Evolutionary conservation across 306 rosid genomes (phyloP).

Genomic region (Ziziphus jujuba): DNA sequence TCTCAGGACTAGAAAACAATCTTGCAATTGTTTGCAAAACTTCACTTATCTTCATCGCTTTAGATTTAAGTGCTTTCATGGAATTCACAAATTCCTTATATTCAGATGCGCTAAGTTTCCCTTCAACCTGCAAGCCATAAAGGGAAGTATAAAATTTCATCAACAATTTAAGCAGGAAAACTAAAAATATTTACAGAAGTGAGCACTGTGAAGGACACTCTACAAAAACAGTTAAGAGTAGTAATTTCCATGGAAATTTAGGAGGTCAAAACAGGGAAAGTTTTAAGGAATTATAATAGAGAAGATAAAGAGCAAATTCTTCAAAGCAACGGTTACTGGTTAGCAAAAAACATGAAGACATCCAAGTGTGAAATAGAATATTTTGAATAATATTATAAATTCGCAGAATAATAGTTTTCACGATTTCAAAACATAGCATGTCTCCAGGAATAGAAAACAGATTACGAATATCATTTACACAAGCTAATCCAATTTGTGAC

Average conservation of each 20-base stretch:
- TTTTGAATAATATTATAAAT: no score
- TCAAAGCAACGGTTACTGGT: not conserved
- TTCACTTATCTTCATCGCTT: constrained; percentile 74
- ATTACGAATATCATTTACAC: no score
- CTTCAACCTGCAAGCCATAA: constrained; percentile 61
- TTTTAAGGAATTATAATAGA: no score
- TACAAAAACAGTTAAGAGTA: not conserved
- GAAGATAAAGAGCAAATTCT: not conserved
- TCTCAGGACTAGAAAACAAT: constrained; percentile 76
- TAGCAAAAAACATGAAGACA: no score
- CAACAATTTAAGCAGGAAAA: constrained; percentile 1
- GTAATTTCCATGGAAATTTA: not conserved
- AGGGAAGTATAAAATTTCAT: constrained; percentile 22
- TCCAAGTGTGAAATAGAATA: no score
- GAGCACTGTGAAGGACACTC: not conserved
- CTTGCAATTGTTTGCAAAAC: constrained; percentile 70
- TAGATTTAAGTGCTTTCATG: constrained; percentile 88
- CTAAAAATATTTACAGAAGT: not conserved
- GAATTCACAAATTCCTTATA: constrained; percentile 71
- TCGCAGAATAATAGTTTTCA: not conserved
- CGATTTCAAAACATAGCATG: no score
- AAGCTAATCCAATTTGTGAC: no score
- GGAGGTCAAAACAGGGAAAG: no score
- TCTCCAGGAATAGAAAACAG: no score
- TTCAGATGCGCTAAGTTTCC: constrained; percentile 67